Percentiles rank a stretch among this genome's conserved stretches.
phyloP scores from a whole-genome alignment of 2,329 filamentous ascomycete species.

The Metarhizium humberi region DNA sequence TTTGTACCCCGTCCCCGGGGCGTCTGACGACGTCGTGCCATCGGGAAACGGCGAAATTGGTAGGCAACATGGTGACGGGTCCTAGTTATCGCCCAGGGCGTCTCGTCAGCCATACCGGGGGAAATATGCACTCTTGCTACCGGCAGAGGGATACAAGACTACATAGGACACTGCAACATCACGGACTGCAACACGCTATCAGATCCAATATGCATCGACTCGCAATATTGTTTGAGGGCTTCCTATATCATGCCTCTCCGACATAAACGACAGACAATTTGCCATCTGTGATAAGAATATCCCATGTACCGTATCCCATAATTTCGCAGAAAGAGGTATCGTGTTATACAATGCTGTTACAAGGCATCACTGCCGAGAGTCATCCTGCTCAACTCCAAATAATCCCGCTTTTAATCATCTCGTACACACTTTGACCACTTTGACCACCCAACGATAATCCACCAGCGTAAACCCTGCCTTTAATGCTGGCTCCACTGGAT shows the following conservation, averaged over 20 bases:
- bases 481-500: constrained; percentile 98
- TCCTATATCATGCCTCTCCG: not conserved
- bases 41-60: too few species aligned
- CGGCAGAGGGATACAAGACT: too few species aligned
- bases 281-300: not conserved
- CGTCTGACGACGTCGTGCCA: too few species aligned
- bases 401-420: not conserved
- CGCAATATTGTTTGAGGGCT: not conserved
- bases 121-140: too few species aligned
- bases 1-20: too few species aligned
- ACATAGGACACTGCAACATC: too few species aligned
- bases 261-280: constrained; percentile 3
- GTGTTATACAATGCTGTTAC: constrained; percentile 25
- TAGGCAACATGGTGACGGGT: too few species aligned
- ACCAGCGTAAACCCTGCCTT: constrained; percentile 12
- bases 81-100: too few species aligned
- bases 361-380: constrained; percentile 14
- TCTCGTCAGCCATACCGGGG: too few species aligned
- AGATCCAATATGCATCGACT: not conserved
- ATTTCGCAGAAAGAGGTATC: constrained; percentile 21
- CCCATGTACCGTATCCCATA: constrained; percentile 1
- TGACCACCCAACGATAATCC: not conserved
- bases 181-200: not conserved
- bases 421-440: not conserved
- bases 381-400: constrained; percentile 3